phyloP scores from a whole-genome alignment of 768 basidiomycete species.

The Boletus vermiculosoides region DNA sequence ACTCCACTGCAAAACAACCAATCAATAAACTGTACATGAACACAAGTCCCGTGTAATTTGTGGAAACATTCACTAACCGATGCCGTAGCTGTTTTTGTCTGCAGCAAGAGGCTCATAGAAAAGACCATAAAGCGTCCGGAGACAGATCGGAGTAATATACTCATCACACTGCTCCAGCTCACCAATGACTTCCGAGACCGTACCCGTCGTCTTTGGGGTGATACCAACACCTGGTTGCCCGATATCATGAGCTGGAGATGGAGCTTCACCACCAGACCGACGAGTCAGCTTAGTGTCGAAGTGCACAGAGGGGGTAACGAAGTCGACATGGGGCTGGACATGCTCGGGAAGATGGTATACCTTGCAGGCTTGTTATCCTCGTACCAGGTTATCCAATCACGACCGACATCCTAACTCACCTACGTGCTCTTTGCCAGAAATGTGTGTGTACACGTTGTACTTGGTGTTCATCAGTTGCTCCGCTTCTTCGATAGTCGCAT shows the following conservation, averaged over 20 bases:
- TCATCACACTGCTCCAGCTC: conserved; percentile 23
- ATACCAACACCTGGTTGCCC: neutral
- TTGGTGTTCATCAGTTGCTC: neutral
- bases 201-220: neutral
- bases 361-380: neutral
- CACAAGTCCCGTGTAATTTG: no score
- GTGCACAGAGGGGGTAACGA: neutral
- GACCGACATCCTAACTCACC: neutral
- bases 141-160: conserved; percentile 32
- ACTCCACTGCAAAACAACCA: conserved; percentile 30
- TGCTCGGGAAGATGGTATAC: neutral
- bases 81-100: conserved; percentile 34
- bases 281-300: neutral
- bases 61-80: conserved; percentile 20
- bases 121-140: conserved; percentile 28
- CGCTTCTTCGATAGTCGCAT: neutral
- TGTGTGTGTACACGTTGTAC: neutral
- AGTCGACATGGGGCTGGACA: neutral
- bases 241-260: neutral
- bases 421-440: neutral
- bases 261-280: neutral
- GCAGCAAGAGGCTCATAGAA: conserved; percentile 26
- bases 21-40: neutral
- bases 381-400: neutral
- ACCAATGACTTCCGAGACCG: conserved; percentile 8